Conservation (phyloP, 2,329 filamentous ascomycete genomes). For the Cercospora canescens region DNA sequence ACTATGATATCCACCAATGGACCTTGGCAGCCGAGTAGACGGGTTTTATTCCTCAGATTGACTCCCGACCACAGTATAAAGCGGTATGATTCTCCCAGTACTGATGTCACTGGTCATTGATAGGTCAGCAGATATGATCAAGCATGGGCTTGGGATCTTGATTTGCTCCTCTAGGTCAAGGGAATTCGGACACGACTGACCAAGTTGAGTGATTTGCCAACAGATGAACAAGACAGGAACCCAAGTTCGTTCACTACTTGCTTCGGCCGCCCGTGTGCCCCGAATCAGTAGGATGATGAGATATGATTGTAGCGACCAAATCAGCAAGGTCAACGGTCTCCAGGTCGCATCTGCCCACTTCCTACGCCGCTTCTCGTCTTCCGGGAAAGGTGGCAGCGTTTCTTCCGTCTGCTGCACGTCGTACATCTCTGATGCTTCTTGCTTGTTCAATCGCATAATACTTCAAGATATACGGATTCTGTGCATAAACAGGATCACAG, state of each 20-base stretch:
- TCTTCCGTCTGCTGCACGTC: not conserved
- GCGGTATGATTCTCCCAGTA: not conserved
- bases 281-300: not conserved
- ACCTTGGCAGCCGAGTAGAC: constrained; percentile 27
- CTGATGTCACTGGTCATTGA: not conserved
- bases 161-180: not conserved
- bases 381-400: not conserved
- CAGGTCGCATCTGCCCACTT: not conserved
- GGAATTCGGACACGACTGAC: not conserved
- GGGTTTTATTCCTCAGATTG: not conserved
- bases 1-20: constrained; percentile 47
- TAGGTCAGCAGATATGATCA: not conserved
- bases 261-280: not conserved
- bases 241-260: not conserved
- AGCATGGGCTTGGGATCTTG: not conserved
- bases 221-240: not conserved
- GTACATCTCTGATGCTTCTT: not conserved
- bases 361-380: not conserved
- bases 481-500: too few species aligned
- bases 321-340: not conserved
- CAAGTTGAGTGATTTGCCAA: not conserved
- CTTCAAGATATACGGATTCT: too few species aligned
- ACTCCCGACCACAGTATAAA: not conserved
- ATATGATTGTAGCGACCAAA: not conserved
- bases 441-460: not conserved